Percentiles rank a stretch among this genome's conserved stretches.
Evolutionary conservation across 768 basidiomycete genomes (phyloP).

Genomic region (Boletus sp.): DNA sequence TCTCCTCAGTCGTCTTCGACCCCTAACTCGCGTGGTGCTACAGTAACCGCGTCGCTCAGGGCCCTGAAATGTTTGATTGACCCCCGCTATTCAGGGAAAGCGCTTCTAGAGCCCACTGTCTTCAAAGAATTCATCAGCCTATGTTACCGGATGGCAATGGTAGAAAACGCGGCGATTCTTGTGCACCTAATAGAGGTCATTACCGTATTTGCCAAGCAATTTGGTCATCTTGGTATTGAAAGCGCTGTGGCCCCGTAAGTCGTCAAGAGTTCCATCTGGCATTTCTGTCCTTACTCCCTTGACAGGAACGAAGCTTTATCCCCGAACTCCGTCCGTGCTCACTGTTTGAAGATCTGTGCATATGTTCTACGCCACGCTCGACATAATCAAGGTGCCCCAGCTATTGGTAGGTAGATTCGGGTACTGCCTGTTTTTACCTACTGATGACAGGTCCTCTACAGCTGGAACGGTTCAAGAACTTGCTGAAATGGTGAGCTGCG

Average conservation of each 20-base stretch:
- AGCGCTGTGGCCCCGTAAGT: conserved; percentile 21
- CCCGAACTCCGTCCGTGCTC: conserved; percentile 41
- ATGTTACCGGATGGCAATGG: conserved; percentile 88
- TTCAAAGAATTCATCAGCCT: conserved; percentile 90
- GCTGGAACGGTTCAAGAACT: conserved; percentile 51
- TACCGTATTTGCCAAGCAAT: conserved; percentile 49
- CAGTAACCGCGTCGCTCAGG: conserved; percentile 64
- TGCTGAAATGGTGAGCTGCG: conserved; percentile 59
- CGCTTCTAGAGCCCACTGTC: conserved; percentile 74
- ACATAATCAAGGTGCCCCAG: conserved; percentile 50
- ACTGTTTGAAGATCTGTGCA: conserved; percentile 81
- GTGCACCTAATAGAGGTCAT: conserved; percentile 71
- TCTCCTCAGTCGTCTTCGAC: conserved; percentile 55
- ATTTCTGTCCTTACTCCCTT: not conserved
- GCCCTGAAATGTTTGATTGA: conserved; percentile 79
- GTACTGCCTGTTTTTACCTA: conserved; percentile 7
- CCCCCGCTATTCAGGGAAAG: conserved; percentile 77
- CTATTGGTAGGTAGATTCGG: conserved; percentile 43
- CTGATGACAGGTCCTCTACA: conserved; percentile 34
- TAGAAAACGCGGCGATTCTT: conserved; percentile 73
- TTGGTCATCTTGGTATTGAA: conserved; percentile 29
- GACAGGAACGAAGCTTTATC: conserved; percentile 33
- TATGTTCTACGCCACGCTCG: conserved; percentile 75
- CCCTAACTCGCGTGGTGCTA: conserved; percentile 41
- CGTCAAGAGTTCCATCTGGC: not conserved